Conservation (phyloP, 148 eudicot genomes). For the Chenopodium berlandieri region DNA sequence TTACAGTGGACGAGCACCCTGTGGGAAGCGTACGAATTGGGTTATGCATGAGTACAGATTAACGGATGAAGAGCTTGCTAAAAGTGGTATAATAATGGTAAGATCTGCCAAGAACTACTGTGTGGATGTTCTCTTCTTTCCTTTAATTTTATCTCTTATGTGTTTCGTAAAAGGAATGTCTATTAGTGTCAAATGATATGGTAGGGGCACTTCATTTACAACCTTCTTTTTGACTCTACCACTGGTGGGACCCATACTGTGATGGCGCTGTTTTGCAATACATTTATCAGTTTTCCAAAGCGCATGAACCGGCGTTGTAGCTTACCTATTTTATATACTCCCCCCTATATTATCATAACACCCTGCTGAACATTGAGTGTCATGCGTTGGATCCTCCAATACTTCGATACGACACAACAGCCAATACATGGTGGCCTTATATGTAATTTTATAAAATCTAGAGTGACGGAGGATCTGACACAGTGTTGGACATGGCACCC, state of each 20-base stretch:
- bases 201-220: background rate
- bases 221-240: background rate
- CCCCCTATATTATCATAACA: too few relatives aligned
- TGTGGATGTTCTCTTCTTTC: background rate
- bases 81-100: conserved; percentile 60
- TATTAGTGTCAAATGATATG: background rate
- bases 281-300: background rate
- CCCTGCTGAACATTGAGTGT: too few relatives aligned
- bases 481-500: too few relatives aligned
- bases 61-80: conserved; percentile 59
- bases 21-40: conserved; percentile 81
- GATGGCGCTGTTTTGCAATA: background rate
- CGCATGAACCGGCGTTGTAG: background rate
- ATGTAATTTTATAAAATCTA: too few relatives aligned
- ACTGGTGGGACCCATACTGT: background rate
- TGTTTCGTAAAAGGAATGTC: background rate
- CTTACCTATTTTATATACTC: background rate
- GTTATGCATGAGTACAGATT: conserved; percentile 86
- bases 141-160: background rate
- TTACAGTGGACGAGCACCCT: conserved; percentile 79
- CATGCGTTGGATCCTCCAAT: too few relatives aligned
- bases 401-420: too few relatives aligned
- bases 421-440: too few relatives aligned
- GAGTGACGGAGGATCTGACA: too few relatives aligned
- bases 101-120: conserved; percentile 11